phyloP scores from a whole-genome alignment of 805 yeast species.

The Wickerhamiella cacticola region DNA sequence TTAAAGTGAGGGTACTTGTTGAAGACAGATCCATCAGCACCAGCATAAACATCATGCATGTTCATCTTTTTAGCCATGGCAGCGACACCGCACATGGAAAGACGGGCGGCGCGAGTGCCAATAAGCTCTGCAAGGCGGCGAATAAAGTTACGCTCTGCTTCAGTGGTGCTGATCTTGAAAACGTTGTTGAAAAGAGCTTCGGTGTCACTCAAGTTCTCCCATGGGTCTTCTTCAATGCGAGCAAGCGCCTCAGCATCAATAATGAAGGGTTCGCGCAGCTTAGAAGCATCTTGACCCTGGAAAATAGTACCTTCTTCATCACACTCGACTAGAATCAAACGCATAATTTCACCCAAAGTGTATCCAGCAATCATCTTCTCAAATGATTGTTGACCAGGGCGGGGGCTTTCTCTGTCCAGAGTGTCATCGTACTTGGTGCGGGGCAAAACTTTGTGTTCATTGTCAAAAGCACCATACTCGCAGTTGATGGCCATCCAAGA shows the following conservation, averaged over 20 bases:
- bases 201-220: conserved; percentile 68
- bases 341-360: conserved; percentile 83
- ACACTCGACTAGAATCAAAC: conserved; percentile 68
- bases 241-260: conserved; percentile 89
- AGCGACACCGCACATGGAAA: conserved; percentile 89
- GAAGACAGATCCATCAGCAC: conserved; percentile 95
- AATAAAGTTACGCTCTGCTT: conserved; percentile 67
- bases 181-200: conserved; percentile 48
- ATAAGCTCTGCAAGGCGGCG: conserved; percentile 74
- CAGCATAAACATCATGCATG: conserved; percentile 59
- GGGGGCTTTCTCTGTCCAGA: conserved; percentile 78
- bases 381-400: conserved; percentile 91
- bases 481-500: conserved; percentile 92
- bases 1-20: conserved; percentile 88
- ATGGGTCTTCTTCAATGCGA: conserved; percentile 76
- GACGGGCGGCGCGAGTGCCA: conserved; percentile 86
- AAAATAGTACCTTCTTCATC: conserved; percentile 54
- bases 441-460: conserved; percentile 72
- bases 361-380: conserved; percentile 98
- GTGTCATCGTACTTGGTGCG: conserved; percentile 76
- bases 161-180: conserved; percentile 54
- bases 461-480: conserved; percentile 97
- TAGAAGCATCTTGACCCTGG: conserved; percentile 51
- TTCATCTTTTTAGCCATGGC: conserved; percentile 84
- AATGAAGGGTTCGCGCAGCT: conserved; percentile 50